Conservation (phyloP, 2,329 filamentous ascomycete genomes). For the Westerdykella aurantiaca region DNA sequence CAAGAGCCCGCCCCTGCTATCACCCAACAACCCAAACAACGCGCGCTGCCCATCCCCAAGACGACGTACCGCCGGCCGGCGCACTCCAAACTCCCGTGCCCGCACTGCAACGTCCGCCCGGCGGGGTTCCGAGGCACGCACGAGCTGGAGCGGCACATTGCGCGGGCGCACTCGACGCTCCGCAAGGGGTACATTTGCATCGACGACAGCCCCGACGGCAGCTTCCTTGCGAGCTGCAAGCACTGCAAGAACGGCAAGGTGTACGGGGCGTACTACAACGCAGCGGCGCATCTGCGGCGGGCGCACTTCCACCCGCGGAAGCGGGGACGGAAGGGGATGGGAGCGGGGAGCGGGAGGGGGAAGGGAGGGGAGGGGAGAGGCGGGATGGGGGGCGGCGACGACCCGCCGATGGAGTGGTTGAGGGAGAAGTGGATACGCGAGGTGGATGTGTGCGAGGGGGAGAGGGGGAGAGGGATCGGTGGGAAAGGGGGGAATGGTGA, state of each 20-base stretch:
- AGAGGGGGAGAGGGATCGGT: conserved; percentile 2
- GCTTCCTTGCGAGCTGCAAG: conserved; percentile 75
- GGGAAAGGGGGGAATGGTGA: too few species aligned
- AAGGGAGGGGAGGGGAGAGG: conserved; percentile 56
- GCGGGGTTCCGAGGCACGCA: conserved; percentile 82
- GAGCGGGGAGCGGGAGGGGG: conserved; percentile 11
- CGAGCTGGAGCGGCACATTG: conserved; percentile 53
- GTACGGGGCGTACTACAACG: conserved; percentile 92
- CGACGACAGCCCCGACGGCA: conserved; percentile 53
- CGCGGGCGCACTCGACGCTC: conserved; percentile 59
- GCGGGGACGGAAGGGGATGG: conserved; percentile 45
- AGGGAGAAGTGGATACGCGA: conserved; percentile 56
- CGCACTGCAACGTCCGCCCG: conserved; percentile 63
- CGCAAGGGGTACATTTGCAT: conserved; percentile 60
- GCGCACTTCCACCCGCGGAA: conserved; percentile 75
- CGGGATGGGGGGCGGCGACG: conserved; percentile 57
- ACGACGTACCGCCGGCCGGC: conserved; percentile 58
- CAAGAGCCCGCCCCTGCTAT: too few species aligned
- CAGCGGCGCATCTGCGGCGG: conserved; percentile 80
- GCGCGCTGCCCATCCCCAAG: conserved; percentile 42
- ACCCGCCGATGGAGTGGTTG: conserved; percentile 55
- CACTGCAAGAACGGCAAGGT: conserved; percentile 69
- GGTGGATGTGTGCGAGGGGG: conserved; percentile 40
- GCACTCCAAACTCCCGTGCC: conserved; percentile 66
- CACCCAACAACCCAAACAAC: too few species aligned